Percentiles rank a stretch among this genome's conserved stretches.
These are phyloP conservation scores for Medicago lupulina DNA, from an alignment of 306 rosid species.

Conservation along the genomic window DNA sequence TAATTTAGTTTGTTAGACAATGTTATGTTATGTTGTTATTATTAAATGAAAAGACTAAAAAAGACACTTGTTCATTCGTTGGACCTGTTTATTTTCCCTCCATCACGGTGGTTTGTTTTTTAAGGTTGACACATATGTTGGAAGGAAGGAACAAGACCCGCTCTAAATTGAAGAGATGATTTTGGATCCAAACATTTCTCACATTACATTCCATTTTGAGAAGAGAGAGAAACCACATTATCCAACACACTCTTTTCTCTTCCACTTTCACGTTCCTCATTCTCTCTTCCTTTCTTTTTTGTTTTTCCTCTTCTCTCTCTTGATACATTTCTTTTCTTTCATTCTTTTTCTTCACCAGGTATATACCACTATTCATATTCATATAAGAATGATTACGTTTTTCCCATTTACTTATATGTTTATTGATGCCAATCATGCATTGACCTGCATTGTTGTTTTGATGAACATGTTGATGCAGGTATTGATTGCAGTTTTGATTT, in stretches of 20 bases:
- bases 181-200: constrained; percentile 48
- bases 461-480: constrained; percentile 48
- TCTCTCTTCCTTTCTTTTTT: not conserved
- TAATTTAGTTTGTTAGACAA: too few relatives aligned
- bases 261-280: constrained; percentile 33
- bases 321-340: constrained; percentile 7
- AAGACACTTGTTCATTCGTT: not conserved
- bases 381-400: not conserved
- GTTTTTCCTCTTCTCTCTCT: not conserved
- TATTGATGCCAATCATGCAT: constrained; percentile 3
- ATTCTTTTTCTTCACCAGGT: constrained; percentile 31
- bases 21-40: too few relatives aligned
- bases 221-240: constrained; percentile 43
- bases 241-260: constrained; percentile 6
- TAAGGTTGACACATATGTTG: constrained; percentile 20
- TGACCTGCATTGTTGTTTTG: constrained; percentile 42
- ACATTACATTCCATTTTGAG: constrained; percentile 52
- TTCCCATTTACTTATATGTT: not conserved
- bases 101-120: not conserved
- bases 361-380: constrained; percentile 19
- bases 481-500: constrained; percentile 44
- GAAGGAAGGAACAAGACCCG: constrained; percentile 56
- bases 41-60: not conserved
- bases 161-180: constrained; percentile 20
- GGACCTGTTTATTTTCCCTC: not conserved